These are phyloP conservation scores for Cercospora zeae-maydis DNA, from an alignment of 2,329 filamentous ascomycete genomes.

Conservation along the genomic window DNA sequence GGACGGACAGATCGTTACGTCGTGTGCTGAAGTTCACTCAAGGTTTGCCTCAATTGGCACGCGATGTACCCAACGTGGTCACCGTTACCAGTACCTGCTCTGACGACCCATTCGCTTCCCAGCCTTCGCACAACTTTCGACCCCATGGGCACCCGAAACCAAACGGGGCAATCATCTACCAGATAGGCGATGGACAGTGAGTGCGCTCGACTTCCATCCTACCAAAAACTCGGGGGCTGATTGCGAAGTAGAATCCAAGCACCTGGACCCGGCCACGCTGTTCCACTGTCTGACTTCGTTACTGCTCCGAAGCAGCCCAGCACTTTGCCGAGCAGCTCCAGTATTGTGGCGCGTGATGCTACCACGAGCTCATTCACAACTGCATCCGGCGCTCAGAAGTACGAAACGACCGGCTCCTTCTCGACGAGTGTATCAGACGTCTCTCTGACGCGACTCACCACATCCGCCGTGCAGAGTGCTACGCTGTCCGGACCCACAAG, in stretches of 20 bases:
- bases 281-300: neutral
- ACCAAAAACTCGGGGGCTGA: neutral
- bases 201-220: neutral
- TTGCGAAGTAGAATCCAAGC: slow-evolving; percentile 14
- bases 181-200: slow-evolving; percentile 19
- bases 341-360: slow-evolving; percentile 15
- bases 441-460: slow-evolving; percentile 29
- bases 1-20: neutral
- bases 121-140: neutral
- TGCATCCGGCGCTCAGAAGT: neutral
- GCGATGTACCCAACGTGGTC: neutral
- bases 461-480: slow-evolving; percentile 33
- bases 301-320: neutral
- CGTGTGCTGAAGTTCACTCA: neutral
- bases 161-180: slow-evolving; percentile 11
- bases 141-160: neutral
- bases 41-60: neutral
- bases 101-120: neutral
- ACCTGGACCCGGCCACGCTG: slow-evolving; percentile 3
- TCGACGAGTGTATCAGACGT: slow-evolving; percentile 27
- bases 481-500: slow-evolving; percentile 19
- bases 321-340: slow-evolving; percentile 11
- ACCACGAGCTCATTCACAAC: neutral
- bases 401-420: slow-evolving; percentile 10
- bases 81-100: slow-evolving; percentile 10